phyloP scores from a whole-genome alignment of 208 protist genomes.

The Polymyxa betae region DNA sequence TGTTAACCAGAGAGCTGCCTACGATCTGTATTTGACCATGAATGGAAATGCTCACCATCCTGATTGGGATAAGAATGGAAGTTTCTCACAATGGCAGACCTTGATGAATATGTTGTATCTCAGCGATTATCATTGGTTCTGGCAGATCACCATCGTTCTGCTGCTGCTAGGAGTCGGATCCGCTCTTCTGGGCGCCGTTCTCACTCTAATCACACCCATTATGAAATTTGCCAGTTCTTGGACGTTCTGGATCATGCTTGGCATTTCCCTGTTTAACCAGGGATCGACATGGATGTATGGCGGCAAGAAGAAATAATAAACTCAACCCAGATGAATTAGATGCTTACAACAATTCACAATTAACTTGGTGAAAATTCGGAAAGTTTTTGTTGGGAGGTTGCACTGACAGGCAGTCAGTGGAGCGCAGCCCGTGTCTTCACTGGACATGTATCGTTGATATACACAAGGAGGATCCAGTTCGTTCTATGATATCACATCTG shows the following conservation, averaged over 20 bases:
- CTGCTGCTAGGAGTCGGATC: not conserved
- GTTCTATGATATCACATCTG: no score
- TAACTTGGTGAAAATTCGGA: no score
- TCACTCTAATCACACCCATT: not conserved
- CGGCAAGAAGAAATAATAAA: no score
- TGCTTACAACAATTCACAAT: no score
- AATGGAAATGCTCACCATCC: not conserved
- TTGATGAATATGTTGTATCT: conserved; percentile 36
- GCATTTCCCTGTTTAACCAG: not conserved
- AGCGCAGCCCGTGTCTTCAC: no score
- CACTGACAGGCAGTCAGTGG: no score
- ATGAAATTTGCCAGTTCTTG: not conserved
- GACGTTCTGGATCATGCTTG: conserved; percentile 47
- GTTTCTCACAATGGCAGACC: conserved; percentile 45
- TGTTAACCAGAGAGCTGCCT: not conserved
- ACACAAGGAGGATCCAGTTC: no score
- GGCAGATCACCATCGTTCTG: not conserved
- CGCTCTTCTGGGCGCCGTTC: not conserved
- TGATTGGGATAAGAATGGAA: conserved; percentile 39
- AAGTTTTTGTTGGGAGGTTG: no score
- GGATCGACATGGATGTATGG: no score
- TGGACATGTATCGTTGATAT: no score
- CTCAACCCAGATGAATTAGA: no score
- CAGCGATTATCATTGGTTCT: conserved; percentile 41
- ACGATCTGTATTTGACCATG: conserved; percentile 22